Evolutionary conservation across 116 monocot genomes (phyloP), one percentile per base, ranked within the genome.

Genomic region (Dioscorea cayenensis): DNA sequence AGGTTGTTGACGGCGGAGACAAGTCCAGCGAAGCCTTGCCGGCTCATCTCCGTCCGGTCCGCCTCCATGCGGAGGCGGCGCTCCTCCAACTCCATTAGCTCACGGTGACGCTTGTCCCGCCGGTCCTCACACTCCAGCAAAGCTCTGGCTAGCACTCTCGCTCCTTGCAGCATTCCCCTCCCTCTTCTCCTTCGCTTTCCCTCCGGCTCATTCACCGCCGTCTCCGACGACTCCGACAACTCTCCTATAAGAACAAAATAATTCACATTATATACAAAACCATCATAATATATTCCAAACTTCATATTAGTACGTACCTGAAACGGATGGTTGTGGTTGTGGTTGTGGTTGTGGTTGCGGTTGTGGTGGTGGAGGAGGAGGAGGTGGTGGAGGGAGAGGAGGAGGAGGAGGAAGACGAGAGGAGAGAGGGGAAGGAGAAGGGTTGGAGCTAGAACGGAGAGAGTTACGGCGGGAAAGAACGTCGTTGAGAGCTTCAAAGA

Each of bases 41-140:
- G 72, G 72, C 58, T 75, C 59, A 80, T 60, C 75, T 94, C 90
- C 19, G 82, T 79, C 32, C 85, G 76, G 58, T 82, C 76, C 52
- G 82, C 79, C 79, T 90, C 90, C 23, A 86, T 63, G 14, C 80
- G 83, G 6, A 94, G 66, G 27, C 87, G 78, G 52, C 94, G 68
- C 77, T 94, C 90, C 80, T 94, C 88, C 52, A 94, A 74, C 73
- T 83, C 86, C 71, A 90, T 43, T 66, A 88, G 63, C 19, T 94
- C 88, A 7, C 84, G 85, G 82, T 94, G 94, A 21, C 91, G 78
- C 81, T 74, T 82, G 70, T 90, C 88, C 64, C 84, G 63, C 76
- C 80, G 81, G 71, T 94, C 90, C 76, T 94, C 91, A 71, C 90
- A 90, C 0, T 85, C 80, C 70, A 84, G 70, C 59, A 94, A 67